Percentiles rank a stretch among this genome's conserved stretches.
Conservation (phyloP, 2,329 filamentous ascomycete genomes). For the Penicillium griseofulvum region DNA sequence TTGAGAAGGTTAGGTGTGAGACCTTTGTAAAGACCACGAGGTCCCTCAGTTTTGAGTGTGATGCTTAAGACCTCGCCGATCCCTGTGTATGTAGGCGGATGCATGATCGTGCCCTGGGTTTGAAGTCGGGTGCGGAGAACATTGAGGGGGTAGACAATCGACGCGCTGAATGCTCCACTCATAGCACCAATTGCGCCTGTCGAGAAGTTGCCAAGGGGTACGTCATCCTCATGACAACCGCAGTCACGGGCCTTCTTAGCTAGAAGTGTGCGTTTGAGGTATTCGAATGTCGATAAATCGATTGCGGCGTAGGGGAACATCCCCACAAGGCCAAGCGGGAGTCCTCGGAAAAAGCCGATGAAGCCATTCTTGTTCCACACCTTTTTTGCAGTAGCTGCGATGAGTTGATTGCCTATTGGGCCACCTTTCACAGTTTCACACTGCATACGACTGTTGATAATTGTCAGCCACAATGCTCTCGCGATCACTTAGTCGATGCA, state of each 20-base stretch:
- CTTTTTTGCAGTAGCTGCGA: constrained; percentile 76
- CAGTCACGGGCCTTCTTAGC: constrained; percentile 65
- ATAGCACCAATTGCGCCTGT: constrained; percentile 88
- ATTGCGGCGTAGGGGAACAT: constrained; percentile 99
- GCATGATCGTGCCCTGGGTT: constrained; percentile 89
- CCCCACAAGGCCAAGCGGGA: constrained; percentile 89
- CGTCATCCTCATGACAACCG: constrained; percentile 78
- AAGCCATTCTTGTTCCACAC: constrained; percentile 79
- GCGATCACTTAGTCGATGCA: background rate
- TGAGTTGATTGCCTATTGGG: constrained; percentile 75
- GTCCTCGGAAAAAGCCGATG: constrained; percentile 78
- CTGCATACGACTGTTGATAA: constrained; percentile 69
- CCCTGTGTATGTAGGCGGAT: constrained; percentile 84
- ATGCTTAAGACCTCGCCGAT: constrained; percentile 84
- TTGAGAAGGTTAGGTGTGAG: constrained; percentile 93
- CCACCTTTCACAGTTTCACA: constrained; percentile 89
- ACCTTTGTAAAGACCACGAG: constrained; percentile 87
- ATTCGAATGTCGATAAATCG: constrained; percentile 92
- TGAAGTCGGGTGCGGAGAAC: constrained; percentile 87
- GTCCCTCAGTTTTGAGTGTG: constrained; percentile 78
- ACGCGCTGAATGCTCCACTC: constrained; percentile 87
- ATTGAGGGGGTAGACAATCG: constrained; percentile 93
- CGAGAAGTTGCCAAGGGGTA: constrained; percentile 73
- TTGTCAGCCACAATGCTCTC: constrained; percentile 5
- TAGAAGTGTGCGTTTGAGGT: constrained; percentile 75